Evolutionary conservation across 495 filamentous ascomycete genomes (phyloP).

Genomic region (Penicillium arizonense): DNA sequence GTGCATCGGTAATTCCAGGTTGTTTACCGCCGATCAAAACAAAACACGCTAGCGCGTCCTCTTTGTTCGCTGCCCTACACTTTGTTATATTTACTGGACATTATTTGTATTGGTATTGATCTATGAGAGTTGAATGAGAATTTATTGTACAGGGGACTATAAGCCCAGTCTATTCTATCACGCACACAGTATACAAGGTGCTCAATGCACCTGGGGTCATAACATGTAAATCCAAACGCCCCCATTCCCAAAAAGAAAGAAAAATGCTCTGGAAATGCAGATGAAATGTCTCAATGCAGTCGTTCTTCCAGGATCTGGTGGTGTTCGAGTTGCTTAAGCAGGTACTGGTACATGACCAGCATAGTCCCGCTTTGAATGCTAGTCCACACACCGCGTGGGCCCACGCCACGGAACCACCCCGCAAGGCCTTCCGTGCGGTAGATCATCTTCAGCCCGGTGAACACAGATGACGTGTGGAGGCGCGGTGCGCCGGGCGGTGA

Average conservation of each 20-base stretch:
- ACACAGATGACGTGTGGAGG: constrained; percentile 83
- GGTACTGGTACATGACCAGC: constrained; percentile 90
- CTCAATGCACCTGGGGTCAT: constrained; percentile 3
- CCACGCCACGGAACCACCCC: constrained; percentile 94
- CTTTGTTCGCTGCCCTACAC: constrained; percentile 3
- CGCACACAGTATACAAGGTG: constrained; percentile 11
- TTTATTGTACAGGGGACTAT: constrained; percentile 12
- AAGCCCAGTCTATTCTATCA: constrained; percentile 18
- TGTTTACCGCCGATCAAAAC: constrained; percentile 37
- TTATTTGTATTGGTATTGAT: neutral
- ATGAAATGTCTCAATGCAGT: constrained; percentile 21
- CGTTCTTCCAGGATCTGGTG: constrained; percentile 33
- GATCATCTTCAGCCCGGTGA: constrained; percentile 80
- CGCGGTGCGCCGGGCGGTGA: constrained; percentile 69
- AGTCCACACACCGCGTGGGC: constrained; percentile 93
- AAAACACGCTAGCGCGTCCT: constrained; percentile 31
- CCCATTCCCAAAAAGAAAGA: constrained; percentile 7
- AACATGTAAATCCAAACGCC: constrained; percentile 26
- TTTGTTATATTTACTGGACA: neutral
- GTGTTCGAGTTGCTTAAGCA: constrained; percentile 72
- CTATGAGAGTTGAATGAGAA: constrained; percentile 2
- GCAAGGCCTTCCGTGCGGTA: constrained; percentile 83
- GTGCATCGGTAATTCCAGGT: constrained; percentile 11
- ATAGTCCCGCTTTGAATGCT: constrained; percentile 96
- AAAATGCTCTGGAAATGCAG: constrained; percentile 10